These are phyloP conservation scores for Hericium alpestre DNA, from an alignment of 768 basidiomycete species.

Conservation along the genomic window DNA sequence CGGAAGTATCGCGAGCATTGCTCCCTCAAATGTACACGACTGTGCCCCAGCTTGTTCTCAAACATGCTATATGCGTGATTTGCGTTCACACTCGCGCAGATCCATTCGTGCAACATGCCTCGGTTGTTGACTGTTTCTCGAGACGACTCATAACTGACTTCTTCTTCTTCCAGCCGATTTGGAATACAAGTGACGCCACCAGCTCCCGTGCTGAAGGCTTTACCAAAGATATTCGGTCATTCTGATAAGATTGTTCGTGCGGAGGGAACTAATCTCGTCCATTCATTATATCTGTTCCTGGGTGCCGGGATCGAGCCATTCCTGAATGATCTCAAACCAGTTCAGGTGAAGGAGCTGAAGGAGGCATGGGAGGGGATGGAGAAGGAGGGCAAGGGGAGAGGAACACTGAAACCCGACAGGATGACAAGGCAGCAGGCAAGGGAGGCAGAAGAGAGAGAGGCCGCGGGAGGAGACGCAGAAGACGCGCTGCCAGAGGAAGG, in stretches of 20 bases:
- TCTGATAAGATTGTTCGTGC: conserved; percentile 91
- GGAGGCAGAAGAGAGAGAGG: conserved; percentile 45
- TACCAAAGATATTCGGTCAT: conserved; percentile 92
- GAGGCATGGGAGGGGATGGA: conserved; percentile 83
- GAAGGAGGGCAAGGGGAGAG: conserved; percentile 77
- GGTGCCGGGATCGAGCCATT: conserved; percentile 72
- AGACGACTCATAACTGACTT: no score
- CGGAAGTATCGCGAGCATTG: no score
- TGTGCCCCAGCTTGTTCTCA: no score
- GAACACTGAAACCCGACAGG: conserved; percentile 67
- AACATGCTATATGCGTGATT: neutral
- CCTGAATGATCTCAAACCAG: conserved; percentile 86
- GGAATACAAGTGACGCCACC: conserved; percentile 67
- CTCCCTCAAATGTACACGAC: no score
- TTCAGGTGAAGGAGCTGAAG: conserved; percentile 91
- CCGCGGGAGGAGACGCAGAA: conserved; percentile 23
- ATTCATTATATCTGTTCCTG: conserved; percentile 76
- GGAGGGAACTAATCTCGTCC: conserved; percentile 73
- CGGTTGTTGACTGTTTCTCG: no score
- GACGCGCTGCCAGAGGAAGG: conserved; percentile 34
- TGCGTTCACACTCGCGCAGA: no score
- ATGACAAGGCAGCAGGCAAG: conserved; percentile 67
- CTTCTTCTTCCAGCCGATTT: conserved; percentile 46
- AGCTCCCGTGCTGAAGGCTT: conserved; percentile 69
- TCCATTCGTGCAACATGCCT: no score